Conservation (phyloP, 768 basidiomycete species). For the Trametes cubensis region DNA sequence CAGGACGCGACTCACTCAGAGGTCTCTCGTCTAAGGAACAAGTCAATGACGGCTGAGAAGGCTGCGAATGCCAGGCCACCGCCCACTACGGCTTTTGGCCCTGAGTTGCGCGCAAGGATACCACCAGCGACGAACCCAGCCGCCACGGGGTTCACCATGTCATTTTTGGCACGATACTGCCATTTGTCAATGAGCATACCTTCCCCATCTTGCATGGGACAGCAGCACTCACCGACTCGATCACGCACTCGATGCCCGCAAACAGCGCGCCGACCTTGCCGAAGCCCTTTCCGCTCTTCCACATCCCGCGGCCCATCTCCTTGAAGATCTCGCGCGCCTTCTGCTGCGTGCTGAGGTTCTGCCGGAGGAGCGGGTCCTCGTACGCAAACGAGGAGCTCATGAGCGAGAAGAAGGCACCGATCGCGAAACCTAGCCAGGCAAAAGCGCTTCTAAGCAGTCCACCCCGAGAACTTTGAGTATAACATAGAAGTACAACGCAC, state of each 20-base stretch:
- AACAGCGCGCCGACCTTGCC: constrained; percentile 93
- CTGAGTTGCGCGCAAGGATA: constrained; percentile 83
- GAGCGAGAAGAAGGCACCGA: constrained; percentile 94
- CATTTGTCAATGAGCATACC: not conserved
- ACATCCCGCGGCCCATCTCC: constrained; percentile 95
- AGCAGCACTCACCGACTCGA: constrained; percentile 77
- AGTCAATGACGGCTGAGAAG: constrained; percentile 90
- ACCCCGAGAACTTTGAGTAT: constrained; percentile 1
- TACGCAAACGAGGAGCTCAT: constrained; percentile 96
- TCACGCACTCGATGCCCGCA: constrained; percentile 93
- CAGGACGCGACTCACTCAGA: constrained; percentile 58
- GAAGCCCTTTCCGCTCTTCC: constrained; percentile 86
- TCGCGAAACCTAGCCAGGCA: constrained; percentile 70
- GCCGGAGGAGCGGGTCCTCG: constrained; percentile 85
- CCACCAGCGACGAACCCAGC: constrained; percentile 90
- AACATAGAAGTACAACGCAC: constrained; percentile 49
- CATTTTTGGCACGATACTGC: constrained; percentile 95
- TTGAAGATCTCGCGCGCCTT: constrained; percentile 86
- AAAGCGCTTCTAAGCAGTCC: constrained; percentile 23
- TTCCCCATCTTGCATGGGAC: not conserved
- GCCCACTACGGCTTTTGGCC: constrained; percentile 82
- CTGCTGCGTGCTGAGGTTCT: constrained; percentile 64
- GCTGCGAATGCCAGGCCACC: constrained; percentile 92
- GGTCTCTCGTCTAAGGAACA: constrained; percentile 80
- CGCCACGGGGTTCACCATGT: constrained; percentile 87